These are phyloP conservation scores for Coemansia sp. DNA, from an alignment of 192 early-diverging fungal genomes.

Conservation along the genomic window DNA sequence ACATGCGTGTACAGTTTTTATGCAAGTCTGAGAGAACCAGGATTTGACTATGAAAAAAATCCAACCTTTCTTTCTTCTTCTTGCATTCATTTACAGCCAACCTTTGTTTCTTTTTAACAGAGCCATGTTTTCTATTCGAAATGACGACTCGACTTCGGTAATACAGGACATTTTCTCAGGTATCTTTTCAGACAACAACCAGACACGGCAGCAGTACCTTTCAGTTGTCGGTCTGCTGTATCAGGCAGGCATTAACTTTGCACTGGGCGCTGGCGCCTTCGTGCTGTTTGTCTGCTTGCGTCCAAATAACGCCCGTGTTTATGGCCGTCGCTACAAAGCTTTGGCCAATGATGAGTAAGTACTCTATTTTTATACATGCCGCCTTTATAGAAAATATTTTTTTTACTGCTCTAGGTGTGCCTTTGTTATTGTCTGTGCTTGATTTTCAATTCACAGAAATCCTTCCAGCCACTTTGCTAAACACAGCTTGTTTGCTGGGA, in stretches of 20 bases:
- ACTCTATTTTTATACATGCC: constrained; percentile 10
- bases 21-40: too few relatives aligned
- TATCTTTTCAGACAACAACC: constrained; percentile 45
- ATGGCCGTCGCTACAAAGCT: constrained; percentile 54
- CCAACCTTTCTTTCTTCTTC: not conserved
- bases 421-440: not conserved
- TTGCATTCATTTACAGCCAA: not conserved
- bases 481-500: not conserved
- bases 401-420: not conserved
- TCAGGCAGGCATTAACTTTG: constrained; percentile 63
- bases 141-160: constrained; percentile 18
- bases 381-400: not conserved
- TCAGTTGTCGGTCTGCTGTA: constrained; percentile 58
- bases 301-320: constrained; percentile 57
- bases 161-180: constrained; percentile 46
- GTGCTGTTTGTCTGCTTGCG: constrained; percentile 59
- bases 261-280: constrained; percentile 55
- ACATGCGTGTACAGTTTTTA: too few relatives aligned
- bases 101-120: constrained; percentile 1
- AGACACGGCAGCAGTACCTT: constrained; percentile 44
- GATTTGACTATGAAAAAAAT: too few relatives aligned
- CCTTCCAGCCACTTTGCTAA: not conserved
- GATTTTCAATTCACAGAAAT: not conserved
- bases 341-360: constrained; percentile 43
- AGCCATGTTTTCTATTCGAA: constrained; percentile 4